Evolutionary conservation across 257 asterid species (phyloP).

Genomic region (Solanum ossicruentum): DNA sequence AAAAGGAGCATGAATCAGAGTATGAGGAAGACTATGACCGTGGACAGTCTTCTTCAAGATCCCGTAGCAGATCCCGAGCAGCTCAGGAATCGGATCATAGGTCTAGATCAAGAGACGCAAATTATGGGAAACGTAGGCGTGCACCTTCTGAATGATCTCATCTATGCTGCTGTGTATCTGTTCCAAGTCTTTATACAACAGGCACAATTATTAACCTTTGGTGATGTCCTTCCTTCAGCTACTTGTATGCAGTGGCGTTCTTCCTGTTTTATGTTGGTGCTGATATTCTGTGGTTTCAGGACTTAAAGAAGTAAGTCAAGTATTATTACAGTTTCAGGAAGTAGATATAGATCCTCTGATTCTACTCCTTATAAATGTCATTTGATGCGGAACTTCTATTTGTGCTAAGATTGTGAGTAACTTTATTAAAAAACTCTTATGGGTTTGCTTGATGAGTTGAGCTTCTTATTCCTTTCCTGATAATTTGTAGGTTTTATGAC

Average conservation of each 20-base stretch:
- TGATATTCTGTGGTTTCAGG: constrained; percentile 19
- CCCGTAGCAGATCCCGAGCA: constrained; percentile 37
- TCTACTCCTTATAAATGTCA: constrained; percentile 14
- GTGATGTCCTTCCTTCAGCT: constrained; percentile 5
- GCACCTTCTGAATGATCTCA: constrained; percentile 24
- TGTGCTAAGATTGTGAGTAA: constrained; percentile 18
- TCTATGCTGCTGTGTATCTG: not conserved
- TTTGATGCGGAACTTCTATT: constrained; percentile 23
- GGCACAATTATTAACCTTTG: not conserved
- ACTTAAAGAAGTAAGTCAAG: constrained; percentile 53
- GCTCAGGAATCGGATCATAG: constrained; percentile 30
- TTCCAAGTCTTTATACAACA: not conserved
- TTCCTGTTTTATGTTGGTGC: constrained; percentile 20
- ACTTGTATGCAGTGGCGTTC: constrained; percentile 13
- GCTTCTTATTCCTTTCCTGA: constrained; percentile 3
- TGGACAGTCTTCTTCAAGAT: constrained; percentile 39
- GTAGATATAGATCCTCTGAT: constrained; percentile 21
- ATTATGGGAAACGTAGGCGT: constrained; percentile 40
- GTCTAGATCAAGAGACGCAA: constrained; percentile 32
- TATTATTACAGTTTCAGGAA: constrained; percentile 27
- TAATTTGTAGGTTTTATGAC: constrained; percentile 4
- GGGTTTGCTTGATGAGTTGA: constrained; percentile 25
- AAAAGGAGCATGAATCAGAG: constrained; percentile 22
- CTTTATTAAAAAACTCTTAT: constrained; percentile 17
- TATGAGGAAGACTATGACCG: constrained; percentile 26